Conservation (phyloP, 495 filamentous ascomycete genomes). For the Aspergillus bridgeri region DNA sequence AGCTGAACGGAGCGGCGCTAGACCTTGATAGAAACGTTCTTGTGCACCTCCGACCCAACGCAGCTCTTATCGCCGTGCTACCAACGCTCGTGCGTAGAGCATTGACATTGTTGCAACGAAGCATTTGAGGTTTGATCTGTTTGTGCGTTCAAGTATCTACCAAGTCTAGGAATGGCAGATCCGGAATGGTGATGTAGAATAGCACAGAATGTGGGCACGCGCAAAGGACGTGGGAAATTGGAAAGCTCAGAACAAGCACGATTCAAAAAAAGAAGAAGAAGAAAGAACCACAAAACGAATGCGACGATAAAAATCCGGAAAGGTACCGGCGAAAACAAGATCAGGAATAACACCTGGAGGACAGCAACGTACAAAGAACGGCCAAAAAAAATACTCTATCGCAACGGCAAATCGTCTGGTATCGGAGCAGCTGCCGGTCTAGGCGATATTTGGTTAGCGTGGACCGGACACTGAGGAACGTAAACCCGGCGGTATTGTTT, state of each 20-base stretch:
- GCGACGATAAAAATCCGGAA: too few species aligned
- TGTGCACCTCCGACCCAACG: slow-evolving; percentile 6
- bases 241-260: too few species aligned
- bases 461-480: neutral
- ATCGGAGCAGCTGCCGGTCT: slow-evolving; percentile 5
- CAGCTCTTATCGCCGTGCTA: slow-evolving; percentile 11
- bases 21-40: neutral
- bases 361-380: neutral
- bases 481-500: neutral
- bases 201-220: neutral
- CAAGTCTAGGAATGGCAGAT: neutral
- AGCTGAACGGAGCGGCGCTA: neutral
- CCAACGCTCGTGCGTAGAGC: slow-evolving; percentile 16
- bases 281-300: neutral
- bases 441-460: slow-evolving; percentile 5
- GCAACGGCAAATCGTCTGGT: neutral
- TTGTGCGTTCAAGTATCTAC: neutral
- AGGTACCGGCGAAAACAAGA: too few species aligned
- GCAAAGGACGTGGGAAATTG: neutral
- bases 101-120: slow-evolving; percentile 22
- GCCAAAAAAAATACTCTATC: neutral
- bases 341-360: neutral
- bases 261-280: neutral
- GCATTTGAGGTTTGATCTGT: slow-evolving; percentile 13
- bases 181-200: neutral